A percentile compares a stretch with the other conserved stretches of the same genome.
Conservation (phyloP, 257 asterid genomes). For the Coffea eugenioides region DNA sequence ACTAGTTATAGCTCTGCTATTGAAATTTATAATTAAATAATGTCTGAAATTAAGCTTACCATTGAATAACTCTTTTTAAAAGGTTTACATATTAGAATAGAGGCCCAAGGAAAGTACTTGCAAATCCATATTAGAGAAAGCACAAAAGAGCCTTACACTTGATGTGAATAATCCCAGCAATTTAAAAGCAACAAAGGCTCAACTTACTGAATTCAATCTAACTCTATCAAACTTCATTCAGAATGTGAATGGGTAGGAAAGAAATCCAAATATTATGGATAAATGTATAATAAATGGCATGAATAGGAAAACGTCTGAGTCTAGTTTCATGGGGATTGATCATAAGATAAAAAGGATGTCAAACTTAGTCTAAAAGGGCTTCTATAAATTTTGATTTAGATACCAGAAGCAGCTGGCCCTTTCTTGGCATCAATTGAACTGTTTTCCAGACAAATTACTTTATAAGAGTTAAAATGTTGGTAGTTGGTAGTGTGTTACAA, state of each 20-base stretch:
- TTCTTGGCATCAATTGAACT: slow-evolving; percentile 34
- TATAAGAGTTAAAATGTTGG: background rate
- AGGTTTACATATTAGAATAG: slow-evolving; percentile 92
- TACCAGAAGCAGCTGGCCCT: slow-evolving; percentile 59
- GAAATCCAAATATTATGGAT: slow-evolving; percentile 31
- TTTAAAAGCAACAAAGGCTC: slow-evolving; percentile 56
- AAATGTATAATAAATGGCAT: slow-evolving; percentile 17
- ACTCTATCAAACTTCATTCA: slow-evolving; percentile 69
- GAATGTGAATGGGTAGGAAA: slow-evolving; percentile 46
- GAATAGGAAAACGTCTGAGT: slow-evolving; percentile 15
- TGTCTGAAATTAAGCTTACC: too few species aligned
- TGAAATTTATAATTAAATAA: too few species aligned
- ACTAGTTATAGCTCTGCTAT: too few species aligned
- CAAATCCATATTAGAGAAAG: slow-evolving; percentile 71
- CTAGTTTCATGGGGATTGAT: slow-evolving; percentile 21
- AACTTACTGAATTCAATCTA: slow-evolving; percentile 57
- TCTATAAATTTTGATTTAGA: slow-evolving; percentile 61
- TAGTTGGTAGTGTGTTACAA: slow-evolving; percentile 3
- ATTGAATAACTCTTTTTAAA: slow-evolving; percentile 7
- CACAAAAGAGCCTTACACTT: slow-evolving; percentile 55
- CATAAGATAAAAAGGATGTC: slow-evolving; percentile 26
- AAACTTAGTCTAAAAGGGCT: slow-evolving; percentile 46
- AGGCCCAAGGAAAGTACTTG: slow-evolving; percentile 87
- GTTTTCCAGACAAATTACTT: slow-evolving; percentile 35
- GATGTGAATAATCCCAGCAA: slow-evolving; percentile 39